Evolutionary conservation across 1,139 yeast species (phyloP), one percentile per base, ranked within the genome.

Genomic region (Chernovozyma aurita): DNA sequence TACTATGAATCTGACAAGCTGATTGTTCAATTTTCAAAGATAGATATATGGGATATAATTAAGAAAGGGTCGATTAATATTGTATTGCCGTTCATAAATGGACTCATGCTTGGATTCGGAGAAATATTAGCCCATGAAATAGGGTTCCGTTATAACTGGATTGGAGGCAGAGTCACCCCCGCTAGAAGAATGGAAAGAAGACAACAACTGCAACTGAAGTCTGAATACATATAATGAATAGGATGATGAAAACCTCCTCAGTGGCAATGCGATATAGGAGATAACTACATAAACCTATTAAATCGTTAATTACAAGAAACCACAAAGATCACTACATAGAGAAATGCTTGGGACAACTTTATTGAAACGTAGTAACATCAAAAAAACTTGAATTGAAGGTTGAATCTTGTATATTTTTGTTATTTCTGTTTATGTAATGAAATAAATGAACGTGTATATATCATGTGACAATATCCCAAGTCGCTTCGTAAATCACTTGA

Each of bases 71-170:
- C 88, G 3, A 80, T 92, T 45, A 90, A 92, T 50, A 61, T 90
- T 48, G 59, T 88, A 4, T 64, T 92, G 34, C 98, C 98, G 2
- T 88, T 92, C 52, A 68, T 92, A 44, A 92, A 92, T 54, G 98
- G 98, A 9, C 69, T 92, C 65, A 90, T 90, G 95, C 73, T 92
- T 42, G 98, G 98, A 0, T 87, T 90, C 58, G 98, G 98, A 1
- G 98, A 92, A 63, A 82, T 92, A 18, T 68, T 86, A 46, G 98
- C 97, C 13, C 97, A 90, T 55, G 97, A 92, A 54, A 65, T 90
- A 33, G 95, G 96, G 8, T 85, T 85, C 66, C 70, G 73, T 38
- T 83, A 78, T 64, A 79, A 85, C 32, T 85, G 94, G 87, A 54
- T 72, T 7, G 90, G 92, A 3, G 94, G 95, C 11, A 68, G 72